Base-by-base conservation (phyloP, 306 rosid species). In the Senna tora region DNA sequence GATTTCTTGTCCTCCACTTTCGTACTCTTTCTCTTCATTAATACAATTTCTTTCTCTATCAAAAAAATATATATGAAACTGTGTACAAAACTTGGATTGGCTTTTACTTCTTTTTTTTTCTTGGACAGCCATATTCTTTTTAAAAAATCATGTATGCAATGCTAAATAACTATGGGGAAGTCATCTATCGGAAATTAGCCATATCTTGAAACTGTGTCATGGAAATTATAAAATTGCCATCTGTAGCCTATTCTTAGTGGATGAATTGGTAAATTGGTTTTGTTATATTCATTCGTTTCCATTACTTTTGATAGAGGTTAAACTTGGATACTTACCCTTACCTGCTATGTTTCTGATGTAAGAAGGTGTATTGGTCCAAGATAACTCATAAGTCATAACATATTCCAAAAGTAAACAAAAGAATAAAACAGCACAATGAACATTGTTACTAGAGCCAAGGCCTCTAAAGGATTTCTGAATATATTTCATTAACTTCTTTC, bases 351-450 rank as follows among this genome's bases (percentile, higher is more conserved):
- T 63, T 14, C 22, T 19, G 32, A 66, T n/a, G 21, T 45, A 30
- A 19, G 22, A 55, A 65, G 58, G 67, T 5, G 11, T 15, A 33
- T 43, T 54, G 5, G 5, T 14, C 21, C 5, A 11, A 65, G 41
- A 28, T 65, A n/a, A n/a, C n/a, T n/a, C n/a, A n/a, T n/a, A n/a
- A n/a, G n/a, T n/a, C n/a, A n/a, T n/a, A 7, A 64, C 43, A 68
- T 39, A 54, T 33, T 67, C 28, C 53, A 21, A 32, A 51, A 65
- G 49, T 10, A 20, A 7, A 28, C 7, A 57, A 41, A 49, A 58
- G 41, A 22, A n/a, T 14, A 67, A 61, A 58, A 46, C 15, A 21
- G 65, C 22, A 51, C 68, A 72, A 63, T 59, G n/a, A 20, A 36
- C 63, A 45, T 67, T 41, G 19, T 43, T 14, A 6, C 61, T 32